These are phyloP conservation scores for Pseudozyma pruni DNA, from an alignment of 1,284 basidiomycete genomes.

Conservation along the genomic window DNA sequence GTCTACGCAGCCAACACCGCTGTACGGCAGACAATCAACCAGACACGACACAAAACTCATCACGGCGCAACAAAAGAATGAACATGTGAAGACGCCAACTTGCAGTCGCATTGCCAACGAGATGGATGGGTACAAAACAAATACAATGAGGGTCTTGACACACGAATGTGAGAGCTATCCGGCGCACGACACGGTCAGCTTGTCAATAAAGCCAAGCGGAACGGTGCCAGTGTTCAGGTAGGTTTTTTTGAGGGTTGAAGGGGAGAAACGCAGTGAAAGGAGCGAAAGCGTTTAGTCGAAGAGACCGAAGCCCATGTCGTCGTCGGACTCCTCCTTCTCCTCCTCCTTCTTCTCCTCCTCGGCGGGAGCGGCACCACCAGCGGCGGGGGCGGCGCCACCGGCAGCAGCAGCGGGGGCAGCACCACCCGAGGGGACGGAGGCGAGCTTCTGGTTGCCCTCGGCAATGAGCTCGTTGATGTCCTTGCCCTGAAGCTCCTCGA, in stretches of 20 bases:
- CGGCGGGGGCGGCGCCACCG: constrained; percentile 74
- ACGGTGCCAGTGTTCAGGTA: too few species aligned
- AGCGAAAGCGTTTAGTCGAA: constrained; percentile 58
- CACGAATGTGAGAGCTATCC: not conserved
- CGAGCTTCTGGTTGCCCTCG: constrained; percentile 90
- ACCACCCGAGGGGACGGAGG: constrained; percentile 77
- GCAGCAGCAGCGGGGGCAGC: constrained; percentile 68
- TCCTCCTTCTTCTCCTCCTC: constrained; percentile 71
- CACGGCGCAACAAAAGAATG: not conserved
- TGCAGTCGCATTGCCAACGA: constrained; percentile 1
- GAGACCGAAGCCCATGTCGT: constrained; percentile 67
- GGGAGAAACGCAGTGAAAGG: not conserved
- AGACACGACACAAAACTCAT: not conserved
- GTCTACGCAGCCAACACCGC: too few species aligned
- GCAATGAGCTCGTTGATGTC: constrained; percentile 85
- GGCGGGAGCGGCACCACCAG: constrained; percentile 76
- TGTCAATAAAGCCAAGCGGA: not conserved
- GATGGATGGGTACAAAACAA: not conserved
- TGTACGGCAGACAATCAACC: not conserved
- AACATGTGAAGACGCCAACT: constrained; percentile 3
- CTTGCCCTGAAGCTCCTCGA: constrained; percentile 93
- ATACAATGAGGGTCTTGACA: constrained; percentile 1
- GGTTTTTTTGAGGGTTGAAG: constrained; percentile 18
- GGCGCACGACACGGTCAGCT: not conserved
- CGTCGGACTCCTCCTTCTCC: constrained; percentile 67